Percentiles rank a stretch among this genome's conserved stretches.
Evolutionary conservation across 2,329 filamentous ascomycete species (phyloP).

Genomic region (Alternaria angustiovoidea): DNA sequence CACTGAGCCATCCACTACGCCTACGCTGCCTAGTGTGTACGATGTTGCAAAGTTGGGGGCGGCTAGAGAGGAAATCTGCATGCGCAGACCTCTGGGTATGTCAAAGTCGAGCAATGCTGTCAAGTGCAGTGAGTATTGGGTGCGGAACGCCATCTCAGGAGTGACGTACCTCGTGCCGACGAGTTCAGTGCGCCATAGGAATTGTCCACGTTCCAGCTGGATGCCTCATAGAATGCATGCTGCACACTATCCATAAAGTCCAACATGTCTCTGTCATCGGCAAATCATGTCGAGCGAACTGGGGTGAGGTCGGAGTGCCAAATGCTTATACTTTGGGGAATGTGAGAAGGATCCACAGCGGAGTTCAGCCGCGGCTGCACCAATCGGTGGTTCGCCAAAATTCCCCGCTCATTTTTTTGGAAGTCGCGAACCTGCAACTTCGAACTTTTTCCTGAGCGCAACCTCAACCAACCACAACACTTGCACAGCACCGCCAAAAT

Average conservation of each 20-base stretch:
- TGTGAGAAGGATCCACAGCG: conserved; percentile 16
- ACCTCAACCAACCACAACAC: conserved; percentile 20
- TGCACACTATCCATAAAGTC: conserved; percentile 98
- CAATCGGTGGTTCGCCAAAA: conserved; percentile 43
- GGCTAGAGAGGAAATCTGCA: conserved; percentile 89
- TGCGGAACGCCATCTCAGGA: conserved; percentile 15
- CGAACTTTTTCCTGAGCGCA: conserved; percentile 37
- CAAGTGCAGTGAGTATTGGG: conserved; percentile 18
- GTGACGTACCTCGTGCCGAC: conserved; percentile 74
- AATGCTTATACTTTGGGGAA: conserved; percentile 11
- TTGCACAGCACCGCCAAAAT: conserved; percentile 62
- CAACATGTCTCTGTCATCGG: conserved; percentile 69
- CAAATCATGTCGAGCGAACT: conserved; percentile 31
- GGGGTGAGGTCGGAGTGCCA: conserved; percentile 1
- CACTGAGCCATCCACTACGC: conserved; percentile 93
- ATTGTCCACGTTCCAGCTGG: conserved; percentile 90
- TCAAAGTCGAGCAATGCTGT: conserved; percentile 86
- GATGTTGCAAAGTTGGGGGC: conserved; percentile 93
- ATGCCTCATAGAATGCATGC: conserved; percentile 84
- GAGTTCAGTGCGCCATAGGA: conserved; percentile 87
- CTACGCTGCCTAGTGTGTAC: conserved; percentile 88
- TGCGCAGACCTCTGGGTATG: conserved; percentile 81
- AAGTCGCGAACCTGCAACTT: conserved; percentile 22
- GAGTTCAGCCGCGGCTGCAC: conserved; percentile 36
- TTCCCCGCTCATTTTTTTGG: conserved; percentile 41